A percentile compares a stretch with the other conserved stretches of the same genome.
Evolutionary conservation across 768 basidiomycete species (phyloP).

Genomic region (Lactarius indigo): DNA sequence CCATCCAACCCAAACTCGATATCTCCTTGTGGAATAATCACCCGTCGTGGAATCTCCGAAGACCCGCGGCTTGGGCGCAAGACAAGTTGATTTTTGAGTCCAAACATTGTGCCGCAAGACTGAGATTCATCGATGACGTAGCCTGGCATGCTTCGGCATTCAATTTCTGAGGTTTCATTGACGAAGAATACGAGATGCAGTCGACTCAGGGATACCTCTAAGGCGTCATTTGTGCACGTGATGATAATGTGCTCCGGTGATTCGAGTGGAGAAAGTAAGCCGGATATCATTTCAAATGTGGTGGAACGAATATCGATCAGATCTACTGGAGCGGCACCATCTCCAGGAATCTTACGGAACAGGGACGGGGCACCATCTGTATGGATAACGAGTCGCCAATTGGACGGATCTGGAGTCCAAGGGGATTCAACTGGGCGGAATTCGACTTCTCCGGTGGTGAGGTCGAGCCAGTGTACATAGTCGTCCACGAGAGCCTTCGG

Average conservation of each 20-base stretch:
- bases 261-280: not conserved
- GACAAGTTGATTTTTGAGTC: too few species aligned
- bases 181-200: slow-evolving; percentile 41
- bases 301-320: not conserved
- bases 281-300: not conserved
- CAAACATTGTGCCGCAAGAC: too few species aligned
- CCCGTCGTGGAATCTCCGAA: too few species aligned
- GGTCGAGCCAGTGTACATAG: slow-evolving; percentile 40
- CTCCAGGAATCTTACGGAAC: not conserved
- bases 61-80: too few species aligned
- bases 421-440: slow-evolving; percentile 33
- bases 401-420: slow-evolving; percentile 31
- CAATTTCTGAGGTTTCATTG: slow-evolving; percentile 31
- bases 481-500: too few species aligned
- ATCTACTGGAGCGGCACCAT: not conserved
- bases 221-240: not conserved
- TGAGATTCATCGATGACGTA: too few species aligned
- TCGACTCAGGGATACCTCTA: slow-evolving; percentile 35
- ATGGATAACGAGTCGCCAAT: slow-evolving; percentile 29
- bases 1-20: not conserved
- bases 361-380: too few species aligned
- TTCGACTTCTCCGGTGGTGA: slow-evolving; percentile 28
- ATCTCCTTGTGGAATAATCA: too few species aligned
- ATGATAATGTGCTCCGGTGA: too few species aligned
- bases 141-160: too few species aligned